These are phyloP conservation scores for Kodamaea fungicola DNA, from an alignment of 1,139 yeast species.

Conservation along the genomic window DNA sequence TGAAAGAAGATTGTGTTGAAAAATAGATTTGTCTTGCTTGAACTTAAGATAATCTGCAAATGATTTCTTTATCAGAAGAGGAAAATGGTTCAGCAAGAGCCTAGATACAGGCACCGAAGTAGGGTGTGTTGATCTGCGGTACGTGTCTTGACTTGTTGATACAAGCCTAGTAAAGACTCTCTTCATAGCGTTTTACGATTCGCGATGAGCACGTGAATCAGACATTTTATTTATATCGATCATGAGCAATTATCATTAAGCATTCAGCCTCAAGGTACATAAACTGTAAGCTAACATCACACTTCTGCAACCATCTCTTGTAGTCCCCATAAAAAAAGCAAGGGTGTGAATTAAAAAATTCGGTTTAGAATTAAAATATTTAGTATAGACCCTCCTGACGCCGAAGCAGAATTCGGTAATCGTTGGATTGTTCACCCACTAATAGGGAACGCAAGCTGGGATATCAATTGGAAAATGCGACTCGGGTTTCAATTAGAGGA, in stretches of 20 bases:
- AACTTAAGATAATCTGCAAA: conserved; percentile 41
- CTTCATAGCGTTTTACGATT: conserved; percentile 1
- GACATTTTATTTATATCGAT: not conserved
- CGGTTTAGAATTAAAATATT: too few relatives aligned
- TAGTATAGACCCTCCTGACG: not conserved
- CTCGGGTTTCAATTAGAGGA: not conserved
- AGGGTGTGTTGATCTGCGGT: conserved; percentile 51
- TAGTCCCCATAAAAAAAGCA: too few relatives aligned
- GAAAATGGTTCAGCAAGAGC: conserved; percentile 53
- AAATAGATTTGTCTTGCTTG: conserved; percentile 38
- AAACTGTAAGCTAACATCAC: too few relatives aligned
- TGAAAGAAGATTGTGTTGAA: conserved; percentile 52
- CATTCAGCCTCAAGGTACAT: not conserved
- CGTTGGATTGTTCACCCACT: conserved; percentile 6
- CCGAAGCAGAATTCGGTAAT: conserved; percentile 7
- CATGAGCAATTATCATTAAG: not conserved
- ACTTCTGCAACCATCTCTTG: too few relatives aligned
- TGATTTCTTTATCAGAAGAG: conserved; percentile 52
- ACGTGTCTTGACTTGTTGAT: conserved; percentile 19
- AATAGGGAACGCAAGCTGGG: conserved; percentile 5
- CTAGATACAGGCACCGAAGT: conserved; percentile 57
- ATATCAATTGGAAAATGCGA: not conserved
- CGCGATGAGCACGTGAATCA: not conserved
- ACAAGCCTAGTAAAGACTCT: conserved; percentile 4
- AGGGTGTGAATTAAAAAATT: too few relatives aligned